Evolutionary conservation across 176 grass and related monocot species (phyloP).

Genomic region (Rhipidocladum racemiflorum): DNA sequence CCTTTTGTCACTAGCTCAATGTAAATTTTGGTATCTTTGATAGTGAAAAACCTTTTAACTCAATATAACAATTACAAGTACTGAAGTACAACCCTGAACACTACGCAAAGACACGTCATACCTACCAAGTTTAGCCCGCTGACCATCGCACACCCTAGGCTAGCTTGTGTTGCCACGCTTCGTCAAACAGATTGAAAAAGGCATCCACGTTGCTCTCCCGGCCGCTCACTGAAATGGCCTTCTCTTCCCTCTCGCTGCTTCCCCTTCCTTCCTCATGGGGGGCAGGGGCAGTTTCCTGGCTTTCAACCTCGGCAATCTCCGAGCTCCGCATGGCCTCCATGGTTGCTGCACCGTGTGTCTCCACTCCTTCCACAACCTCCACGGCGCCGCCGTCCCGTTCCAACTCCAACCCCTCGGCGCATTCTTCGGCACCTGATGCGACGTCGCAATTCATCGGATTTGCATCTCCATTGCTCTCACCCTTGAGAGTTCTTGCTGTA

Average conservation of each 20-base stretch:
- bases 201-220: background rate
- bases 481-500: background rate
- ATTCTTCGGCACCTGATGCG: background rate
- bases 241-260: background rate
- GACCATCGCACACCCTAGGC: background rate
- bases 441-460: background rate
- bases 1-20: too few relatives aligned
- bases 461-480: background rate
- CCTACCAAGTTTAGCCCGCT: background rate
- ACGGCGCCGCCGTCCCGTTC: background rate
- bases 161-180: conserved; percentile 26
- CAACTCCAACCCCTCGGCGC: background rate
- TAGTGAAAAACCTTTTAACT: too few relatives aligned
- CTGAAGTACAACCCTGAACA: background rate
- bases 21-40: too few relatives aligned
- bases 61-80: background rate
- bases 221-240: background rate
- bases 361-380: background rate
- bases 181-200: conserved; percentile 20
- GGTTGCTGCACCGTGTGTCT: background rate
- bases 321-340: background rate
- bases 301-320: background rate
- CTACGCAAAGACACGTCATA: background rate
- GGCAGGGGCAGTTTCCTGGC: background rate
- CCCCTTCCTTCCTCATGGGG: background rate